These are phyloP conservation scores for Phaeosphaeriaceae sp. DNA, from an alignment of 2,329 filamentous ascomycete species.

Conservation along the genomic window DNA sequence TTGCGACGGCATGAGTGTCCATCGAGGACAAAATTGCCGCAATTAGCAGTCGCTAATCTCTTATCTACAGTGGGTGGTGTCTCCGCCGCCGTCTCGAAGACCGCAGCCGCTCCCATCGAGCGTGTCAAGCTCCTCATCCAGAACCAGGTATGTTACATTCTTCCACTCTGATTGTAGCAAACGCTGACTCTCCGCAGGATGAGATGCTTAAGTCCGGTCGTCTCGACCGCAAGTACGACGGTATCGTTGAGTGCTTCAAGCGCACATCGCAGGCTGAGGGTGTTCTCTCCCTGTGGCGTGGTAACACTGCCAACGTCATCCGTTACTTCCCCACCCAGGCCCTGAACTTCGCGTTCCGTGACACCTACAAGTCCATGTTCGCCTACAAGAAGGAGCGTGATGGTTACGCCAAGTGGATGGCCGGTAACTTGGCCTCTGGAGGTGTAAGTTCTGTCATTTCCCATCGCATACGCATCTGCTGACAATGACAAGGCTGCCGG, in stretches of 20 bases:
- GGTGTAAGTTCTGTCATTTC: slow-evolving; percentile 73
- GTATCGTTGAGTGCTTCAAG: slow-evolving; percentile 94
- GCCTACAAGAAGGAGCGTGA: slow-evolving; percentile 99
- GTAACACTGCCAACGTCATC: slow-evolving; percentile 99
- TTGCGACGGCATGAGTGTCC: slow-evolving; percentile 13
- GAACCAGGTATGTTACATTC: slow-evolving; percentile 84
- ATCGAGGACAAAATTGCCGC: slow-evolving; percentile 12
- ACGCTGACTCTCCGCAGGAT: slow-evolving; percentile 69
- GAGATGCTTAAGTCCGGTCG: slow-evolving; percentile 99
- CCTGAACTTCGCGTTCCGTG: slow-evolving; percentile 99
- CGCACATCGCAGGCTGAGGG: slow-evolving; percentile 91
- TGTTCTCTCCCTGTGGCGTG: slow-evolving; percentile 95
- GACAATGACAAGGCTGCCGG: slow-evolving; percentile 75
- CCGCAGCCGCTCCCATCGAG: slow-evolving; percentile 99
- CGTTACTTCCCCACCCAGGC: slow-evolving; percentile 99
- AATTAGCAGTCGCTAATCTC: slow-evolving; percentile 50
- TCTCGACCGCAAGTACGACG: slow-evolving; percentile 96
- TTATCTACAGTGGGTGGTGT: slow-evolving; percentile 91
- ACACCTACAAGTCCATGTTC: slow-evolving; percentile 99
- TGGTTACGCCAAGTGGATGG: slow-evolving; percentile 99
- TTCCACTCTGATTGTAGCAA: not conserved
- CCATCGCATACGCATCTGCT: not conserved
- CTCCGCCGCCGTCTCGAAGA: slow-evolving; percentile 99
- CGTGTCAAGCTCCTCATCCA: slow-evolving; percentile 99
- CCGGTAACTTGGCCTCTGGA: slow-evolving; percentile 99